phyloP scores from a whole-genome alignment of 2,329 filamentous ascomycete species.

The Sporothrix curviconia region DNA sequence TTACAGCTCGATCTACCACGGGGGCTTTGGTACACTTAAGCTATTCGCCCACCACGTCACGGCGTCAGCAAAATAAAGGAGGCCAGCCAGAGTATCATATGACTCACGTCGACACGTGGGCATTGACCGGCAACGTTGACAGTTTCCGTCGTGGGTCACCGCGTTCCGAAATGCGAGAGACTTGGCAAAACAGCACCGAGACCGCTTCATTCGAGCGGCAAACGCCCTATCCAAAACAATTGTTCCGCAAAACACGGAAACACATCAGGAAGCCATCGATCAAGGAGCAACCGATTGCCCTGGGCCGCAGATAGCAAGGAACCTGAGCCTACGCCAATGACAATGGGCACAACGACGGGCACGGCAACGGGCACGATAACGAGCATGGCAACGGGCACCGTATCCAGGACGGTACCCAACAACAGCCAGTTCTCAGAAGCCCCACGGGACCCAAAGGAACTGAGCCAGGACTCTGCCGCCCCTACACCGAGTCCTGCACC shows the following conservation, averaged over 20 bases:
- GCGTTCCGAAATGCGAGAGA: constrained; percentile 36
- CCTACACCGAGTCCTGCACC: background rate
- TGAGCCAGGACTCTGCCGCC: background rate
- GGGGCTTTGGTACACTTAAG: constrained; percentile 26
- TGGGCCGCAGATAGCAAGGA: no score
- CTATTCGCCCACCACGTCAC: constrained; percentile 33
- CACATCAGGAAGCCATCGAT: no score
- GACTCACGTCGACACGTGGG: constrained; percentile 23
- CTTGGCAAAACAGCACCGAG: constrained; percentile 31
- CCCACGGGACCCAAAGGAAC: background rate
- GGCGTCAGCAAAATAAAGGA: constrained; percentile 25
- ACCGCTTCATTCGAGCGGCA: constrained; percentile 24
- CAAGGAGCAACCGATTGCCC: no score
- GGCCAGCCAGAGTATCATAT: constrained; percentile 36
- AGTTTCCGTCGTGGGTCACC: constrained; percentile 25
- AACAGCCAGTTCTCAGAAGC: background rate
- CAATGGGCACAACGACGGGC: no score
- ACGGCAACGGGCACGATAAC: no score
- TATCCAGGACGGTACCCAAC: background rate
- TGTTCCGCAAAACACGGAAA: background rate
- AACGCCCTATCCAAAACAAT: constrained; percentile 9
- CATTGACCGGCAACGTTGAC: constrained; percentile 21
- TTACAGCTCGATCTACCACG: constrained; percentile 33
- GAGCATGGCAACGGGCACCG: no score
- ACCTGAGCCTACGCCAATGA: no score